Evolutionary conservation across 805 yeast species (phyloP).

Genomic region (Dipodascus albidus): DNA sequence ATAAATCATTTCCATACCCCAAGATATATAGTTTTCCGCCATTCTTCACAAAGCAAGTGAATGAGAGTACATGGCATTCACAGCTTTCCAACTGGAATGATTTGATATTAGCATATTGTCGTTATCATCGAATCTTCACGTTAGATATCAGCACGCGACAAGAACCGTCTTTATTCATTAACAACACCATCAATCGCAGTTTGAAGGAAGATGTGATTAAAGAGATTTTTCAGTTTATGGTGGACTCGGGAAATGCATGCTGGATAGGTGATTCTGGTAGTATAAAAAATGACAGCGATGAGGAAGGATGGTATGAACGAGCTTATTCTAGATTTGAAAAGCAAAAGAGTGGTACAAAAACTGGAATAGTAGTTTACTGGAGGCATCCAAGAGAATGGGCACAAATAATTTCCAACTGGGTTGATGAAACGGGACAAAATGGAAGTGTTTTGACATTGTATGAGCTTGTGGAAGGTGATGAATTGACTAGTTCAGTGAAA

Average conservation of each 20-base stretch:
- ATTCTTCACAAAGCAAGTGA: slow-evolving; percentile 80
- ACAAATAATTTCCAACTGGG: slow-evolving; percentile 49
- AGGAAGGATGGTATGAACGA: slow-evolving; percentile 28
- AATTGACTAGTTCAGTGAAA: slow-evolving; percentile 27
- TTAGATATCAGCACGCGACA: slow-evolving; percentile 31
- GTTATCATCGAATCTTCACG: slow-evolving; percentile 42
- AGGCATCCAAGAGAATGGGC: slow-evolving; percentile 61
- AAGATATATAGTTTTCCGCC: slow-evolving; percentile 75
- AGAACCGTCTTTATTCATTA: slow-evolving; percentile 19
- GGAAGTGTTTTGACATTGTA: slow-evolving; percentile 71
- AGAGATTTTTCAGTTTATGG: slow-evolving; percentile 48
- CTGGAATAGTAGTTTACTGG: slow-evolving; percentile 44
- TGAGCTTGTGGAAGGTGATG: slow-evolving; percentile 62
- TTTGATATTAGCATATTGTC: slow-evolving; percentile 51
- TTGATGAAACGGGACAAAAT: slow-evolving; percentile 67
- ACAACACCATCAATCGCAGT: slow-evolving; percentile 25
- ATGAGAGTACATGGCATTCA: slow-evolving; percentile 60
- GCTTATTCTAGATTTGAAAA: slow-evolving; percentile 43
- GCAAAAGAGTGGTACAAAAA: slow-evolving; percentile 5
- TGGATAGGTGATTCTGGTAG: slow-evolving; percentile 28
- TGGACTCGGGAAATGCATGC: slow-evolving; percentile 44
- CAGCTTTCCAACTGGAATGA: slow-evolving; percentile 74
- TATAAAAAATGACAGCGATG: slow-evolving; percentile 4
- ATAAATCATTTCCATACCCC: slow-evolving; percentile 30
- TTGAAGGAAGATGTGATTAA: slow-evolving; percentile 43